A percentile compares a stretch with the other conserved stretches of the same genome.
Conservation (phyloP, 495 filamentous ascomycete genomes). For the Neurospora discreta region DNA sequence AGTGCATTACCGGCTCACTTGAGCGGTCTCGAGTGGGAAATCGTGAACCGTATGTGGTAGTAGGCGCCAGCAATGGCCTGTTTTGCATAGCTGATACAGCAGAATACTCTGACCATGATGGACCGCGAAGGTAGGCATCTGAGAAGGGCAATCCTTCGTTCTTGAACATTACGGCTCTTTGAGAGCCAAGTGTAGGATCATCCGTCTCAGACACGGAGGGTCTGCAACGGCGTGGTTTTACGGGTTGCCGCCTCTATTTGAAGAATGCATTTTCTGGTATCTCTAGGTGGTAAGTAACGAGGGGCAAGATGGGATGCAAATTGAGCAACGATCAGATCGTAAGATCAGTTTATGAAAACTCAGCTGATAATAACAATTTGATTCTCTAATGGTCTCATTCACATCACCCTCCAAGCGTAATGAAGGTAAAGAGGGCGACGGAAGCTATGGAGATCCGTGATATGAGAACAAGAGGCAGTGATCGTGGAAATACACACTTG, state of each 20-base stretch:
- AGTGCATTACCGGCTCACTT: background rate
- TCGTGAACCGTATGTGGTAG: background rate
- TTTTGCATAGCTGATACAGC: background rate
- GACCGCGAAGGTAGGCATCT: background rate
- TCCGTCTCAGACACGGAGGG: background rate
- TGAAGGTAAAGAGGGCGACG: background rate
- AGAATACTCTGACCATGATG: background rate
- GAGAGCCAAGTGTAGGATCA: background rate
- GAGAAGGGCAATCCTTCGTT: background rate
- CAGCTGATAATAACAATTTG: background rate
- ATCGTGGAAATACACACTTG: background rate
- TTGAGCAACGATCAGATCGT: background rate
- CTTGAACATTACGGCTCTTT: background rate
- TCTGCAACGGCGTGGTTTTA: background rate
- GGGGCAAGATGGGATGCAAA: background rate
- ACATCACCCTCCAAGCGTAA: background rate
- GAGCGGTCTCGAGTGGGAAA: background rate
- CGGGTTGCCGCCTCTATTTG: background rate
- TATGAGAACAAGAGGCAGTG: background rate
- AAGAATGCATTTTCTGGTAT: background rate
- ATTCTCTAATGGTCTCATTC: background rate
- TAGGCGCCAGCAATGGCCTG: background rate
- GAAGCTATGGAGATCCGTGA: background rate
- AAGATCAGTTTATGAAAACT: background rate
- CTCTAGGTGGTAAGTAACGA: background rate